Evolutionary conservation across 768 basidiomycete species (phyloP), one percentile per base, ranked within the genome.

Genomic region (Trametes punicea): DNA sequence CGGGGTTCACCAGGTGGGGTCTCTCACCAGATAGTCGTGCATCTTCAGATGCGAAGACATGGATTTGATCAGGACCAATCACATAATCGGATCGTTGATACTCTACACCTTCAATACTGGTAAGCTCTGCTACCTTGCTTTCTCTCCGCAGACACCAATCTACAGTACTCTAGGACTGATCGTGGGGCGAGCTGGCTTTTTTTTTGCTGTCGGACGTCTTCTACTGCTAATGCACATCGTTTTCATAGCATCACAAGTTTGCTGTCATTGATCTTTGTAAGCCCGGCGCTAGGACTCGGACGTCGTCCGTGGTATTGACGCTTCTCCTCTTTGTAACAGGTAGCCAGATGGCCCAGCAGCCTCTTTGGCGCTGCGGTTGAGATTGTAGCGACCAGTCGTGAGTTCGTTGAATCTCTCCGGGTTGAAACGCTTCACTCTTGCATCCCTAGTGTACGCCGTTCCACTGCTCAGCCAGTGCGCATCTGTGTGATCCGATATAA

Each of bases 401-500:
- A 11, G 54, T 27, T 21, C 13, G n/a, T 31, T 6, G 1, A n/a
- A 0, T 0, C 15, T 3, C 2, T 3, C 11, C 13, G 4, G 34
- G 10, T 5, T 20, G 4, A 26, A 16, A 3, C 2, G 9, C 25
- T 15, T 11, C n/a, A n/a, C n/a, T n/a, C 9, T 9, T 25, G 2
- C 44, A 1, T 46, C 16, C 0, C 26, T n/a, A 54, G 52, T 54
- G 7, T 54, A 54, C 15, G 44, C 34, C 6, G 52, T 54, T 1
- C 38, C 52, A 25, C 52, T 54, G n/a, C 52, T 54, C 1, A 31
- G 41, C 1, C 44, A 54, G 52, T 46, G 16, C 26, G 51, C 23
- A 13, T 25, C 10, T 15, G n/a, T 3, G 8, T 10, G 0, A 2
- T 29, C 7, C 36, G 0, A 27, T 27, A 2, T 5, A 21, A n/a